These are phyloP conservation scores for Emergomyces pasteurianus DNA, from an alignment of 2,329 filamentous ascomycete genomes.

Conservation along the genomic window DNA sequence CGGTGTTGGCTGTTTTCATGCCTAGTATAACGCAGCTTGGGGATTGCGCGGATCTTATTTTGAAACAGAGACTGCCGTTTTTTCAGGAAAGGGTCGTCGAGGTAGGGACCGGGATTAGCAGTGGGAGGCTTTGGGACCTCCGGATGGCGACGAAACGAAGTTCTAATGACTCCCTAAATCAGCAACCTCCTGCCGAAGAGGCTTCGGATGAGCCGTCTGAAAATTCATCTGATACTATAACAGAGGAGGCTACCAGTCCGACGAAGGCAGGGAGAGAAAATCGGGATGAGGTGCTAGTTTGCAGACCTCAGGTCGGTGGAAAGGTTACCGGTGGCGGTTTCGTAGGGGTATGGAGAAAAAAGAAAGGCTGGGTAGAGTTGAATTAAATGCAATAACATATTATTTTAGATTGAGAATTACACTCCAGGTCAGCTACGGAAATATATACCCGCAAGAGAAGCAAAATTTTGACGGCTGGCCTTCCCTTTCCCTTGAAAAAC, in stretches of 20 bases:
- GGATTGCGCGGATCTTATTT: conserved; percentile 47
- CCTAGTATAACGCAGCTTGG: conserved; percentile 70
- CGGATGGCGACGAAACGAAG: conserved; percentile 19
- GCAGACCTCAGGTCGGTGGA: conserved; percentile 40
- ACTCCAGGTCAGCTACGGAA: not conserved
- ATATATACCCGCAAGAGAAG: not conserved
- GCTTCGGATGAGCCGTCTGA: not conserved
- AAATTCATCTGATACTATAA: not conserved
- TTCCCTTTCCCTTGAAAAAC: not conserved
- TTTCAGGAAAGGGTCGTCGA: conserved; percentile 35
- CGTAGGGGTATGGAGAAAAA: conserved; percentile 38
- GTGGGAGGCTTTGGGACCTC: conserved; percentile 38
- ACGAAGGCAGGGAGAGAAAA: conserved; percentile 12
- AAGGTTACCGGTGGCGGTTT: conserved; percentile 40
- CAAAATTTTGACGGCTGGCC: not conserved
- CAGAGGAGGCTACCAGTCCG: conserved; percentile 1
- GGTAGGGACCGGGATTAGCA: conserved; percentile 34
- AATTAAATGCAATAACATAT: not conserved
- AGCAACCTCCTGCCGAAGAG: conserved; percentile 9
- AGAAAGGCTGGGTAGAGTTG: conserved; percentile 14
- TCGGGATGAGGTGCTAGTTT: conserved; percentile 35
- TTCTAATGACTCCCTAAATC: conserved; percentile 19
- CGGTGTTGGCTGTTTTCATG: conserved; percentile 57
- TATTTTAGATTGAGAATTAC: too few relatives aligned
- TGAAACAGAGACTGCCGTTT: conserved; percentile 43